A percentile compares a stretch with the other conserved stretches of the same genome.
phyloP scores from a whole-genome alignment of 306 rosid genomes.

The Sindora glabra region DNA sequence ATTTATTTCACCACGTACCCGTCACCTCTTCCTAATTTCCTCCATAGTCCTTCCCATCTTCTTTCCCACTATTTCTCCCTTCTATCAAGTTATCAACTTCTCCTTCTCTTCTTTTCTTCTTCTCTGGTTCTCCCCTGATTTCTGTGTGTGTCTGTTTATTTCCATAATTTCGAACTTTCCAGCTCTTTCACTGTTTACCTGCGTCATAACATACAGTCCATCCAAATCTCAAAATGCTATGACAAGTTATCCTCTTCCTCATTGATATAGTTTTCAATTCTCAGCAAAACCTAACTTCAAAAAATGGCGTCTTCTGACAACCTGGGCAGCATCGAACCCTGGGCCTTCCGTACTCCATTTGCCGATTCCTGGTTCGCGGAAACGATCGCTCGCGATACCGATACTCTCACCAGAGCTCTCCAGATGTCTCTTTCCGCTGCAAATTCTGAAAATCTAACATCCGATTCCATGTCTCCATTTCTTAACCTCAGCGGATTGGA shows the following conservation, averaged over 20 bases:
- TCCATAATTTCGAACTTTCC: too few relatives aligned
- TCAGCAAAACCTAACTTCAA: background rate
- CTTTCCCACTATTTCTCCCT: background rate
- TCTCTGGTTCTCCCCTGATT: too few relatives aligned
- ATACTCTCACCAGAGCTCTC: constrained; percentile 29
- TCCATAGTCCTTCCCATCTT: background rate
- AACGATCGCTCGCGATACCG: constrained; percentile 18
- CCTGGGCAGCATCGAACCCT: constrained; percentile 19
- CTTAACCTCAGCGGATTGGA: constrained; percentile 7
- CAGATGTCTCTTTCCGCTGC: constrained; percentile 23
- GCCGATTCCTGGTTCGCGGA: constrained; percentile 38
- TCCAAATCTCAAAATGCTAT: background rate
- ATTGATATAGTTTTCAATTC: too few relatives aligned
- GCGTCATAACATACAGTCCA: too few relatives aligned
- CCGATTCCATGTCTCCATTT: constrained; percentile 15
- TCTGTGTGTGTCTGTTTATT: too few relatives aligned
- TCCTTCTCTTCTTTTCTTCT: too few relatives aligned
- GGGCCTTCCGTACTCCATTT: constrained; percentile 20
- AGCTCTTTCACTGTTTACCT: background rate
- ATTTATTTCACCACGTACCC: background rate
- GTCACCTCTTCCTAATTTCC: background rate
- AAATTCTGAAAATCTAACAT: background rate
- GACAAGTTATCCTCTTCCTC: background rate
- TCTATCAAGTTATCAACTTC: background rate
- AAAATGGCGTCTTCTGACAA: constrained; percentile 38